Conservation (phyloP, 257 asterid species). For the Jaltomata sinuosa region DNA sequence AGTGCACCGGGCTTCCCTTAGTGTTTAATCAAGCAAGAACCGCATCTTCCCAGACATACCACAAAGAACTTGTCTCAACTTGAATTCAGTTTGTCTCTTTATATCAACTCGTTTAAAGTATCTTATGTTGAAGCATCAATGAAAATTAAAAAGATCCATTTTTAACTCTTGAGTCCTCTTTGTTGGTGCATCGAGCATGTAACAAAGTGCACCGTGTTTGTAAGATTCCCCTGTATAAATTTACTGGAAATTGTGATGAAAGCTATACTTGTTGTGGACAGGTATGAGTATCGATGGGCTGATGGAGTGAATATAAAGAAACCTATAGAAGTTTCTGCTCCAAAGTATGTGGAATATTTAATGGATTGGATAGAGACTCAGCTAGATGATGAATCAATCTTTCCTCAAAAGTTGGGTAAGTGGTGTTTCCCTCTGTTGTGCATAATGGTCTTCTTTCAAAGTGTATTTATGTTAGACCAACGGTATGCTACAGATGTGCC, state of each 20-base stretch:
- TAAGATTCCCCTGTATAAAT: neutral
- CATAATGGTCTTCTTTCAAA: neutral
- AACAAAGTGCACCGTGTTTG: neutral
- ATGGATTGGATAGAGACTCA: slow-evolving; percentile 91
- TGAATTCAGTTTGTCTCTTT: neutral
- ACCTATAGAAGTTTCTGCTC: slow-evolving; percentile 87
- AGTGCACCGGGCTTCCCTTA: no score
- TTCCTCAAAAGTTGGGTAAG: slow-evolving; percentile 79
- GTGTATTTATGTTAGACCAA: neutral
- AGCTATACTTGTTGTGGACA: neutral
- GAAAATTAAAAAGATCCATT: neutral
- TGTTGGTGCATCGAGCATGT: neutral
- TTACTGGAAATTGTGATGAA: neutral
- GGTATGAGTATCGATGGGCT: slow-evolving; percentile 92
- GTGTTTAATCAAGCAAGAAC: neutral
- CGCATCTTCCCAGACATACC: neutral
- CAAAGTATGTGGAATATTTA: slow-evolving; percentile 77
- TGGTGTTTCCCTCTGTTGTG: neutral
- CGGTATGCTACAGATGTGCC: slow-evolving; percentile 40
- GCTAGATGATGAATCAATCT: slow-evolving; percentile 72
- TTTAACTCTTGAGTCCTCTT: neutral
- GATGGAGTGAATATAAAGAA: slow-evolving; percentile 78
- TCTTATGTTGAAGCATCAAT: neutral
- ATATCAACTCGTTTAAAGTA: neutral
- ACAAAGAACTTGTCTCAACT: neutral